These are phyloP conservation scores for Besnoitia besnoiti DNA, from an alignment of 169 alveolate species.

Conservation along the genomic window DNA sequence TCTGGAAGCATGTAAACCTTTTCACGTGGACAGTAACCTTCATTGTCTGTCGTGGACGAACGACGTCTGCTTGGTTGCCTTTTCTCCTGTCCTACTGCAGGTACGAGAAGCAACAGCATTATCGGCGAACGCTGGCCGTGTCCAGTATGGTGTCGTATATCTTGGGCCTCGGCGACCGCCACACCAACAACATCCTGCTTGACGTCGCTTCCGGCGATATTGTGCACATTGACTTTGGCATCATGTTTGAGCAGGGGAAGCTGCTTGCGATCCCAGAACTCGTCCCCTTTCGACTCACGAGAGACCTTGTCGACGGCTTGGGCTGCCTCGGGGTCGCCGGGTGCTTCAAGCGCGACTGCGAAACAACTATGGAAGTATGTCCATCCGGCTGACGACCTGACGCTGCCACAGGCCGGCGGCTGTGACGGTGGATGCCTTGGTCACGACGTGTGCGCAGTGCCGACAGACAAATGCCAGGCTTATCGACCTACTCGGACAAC, in stretches of 20 bases:
- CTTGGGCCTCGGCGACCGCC: constrained; percentile 95
- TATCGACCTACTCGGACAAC: background rate
- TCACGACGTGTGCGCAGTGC: background rate
- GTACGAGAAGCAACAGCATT: constrained; percentile 72
- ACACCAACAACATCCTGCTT: constrained; percentile 91
- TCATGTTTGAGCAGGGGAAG: constrained; percentile 91
- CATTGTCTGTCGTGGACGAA: too few species aligned
- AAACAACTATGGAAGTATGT: constrained; percentile 84
- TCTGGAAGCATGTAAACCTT: too few species aligned
- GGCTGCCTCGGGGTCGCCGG: constrained; percentile 88
- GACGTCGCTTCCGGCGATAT: constrained; percentile 86
- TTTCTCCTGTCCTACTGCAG: too few species aligned
- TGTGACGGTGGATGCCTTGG: background rate
- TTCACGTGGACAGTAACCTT: too few species aligned
- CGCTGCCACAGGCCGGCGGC: background rate
- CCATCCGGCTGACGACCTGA: background rate
- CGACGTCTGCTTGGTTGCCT: too few species aligned
- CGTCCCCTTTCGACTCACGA: constrained; percentile 93
- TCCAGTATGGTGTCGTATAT: constrained; percentile 93
- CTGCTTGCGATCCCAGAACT: constrained; percentile 90
- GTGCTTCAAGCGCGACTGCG: constrained; percentile 88
- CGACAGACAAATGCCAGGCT: background rate
- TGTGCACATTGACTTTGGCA: constrained; percentile 94
- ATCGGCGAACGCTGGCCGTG: constrained; percentile 89
- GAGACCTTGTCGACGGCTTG: constrained; percentile 94